Conservation (phyloP, 2,329 filamentous ascomycete species). For the Pyrenochaeta sp. region DNA sequence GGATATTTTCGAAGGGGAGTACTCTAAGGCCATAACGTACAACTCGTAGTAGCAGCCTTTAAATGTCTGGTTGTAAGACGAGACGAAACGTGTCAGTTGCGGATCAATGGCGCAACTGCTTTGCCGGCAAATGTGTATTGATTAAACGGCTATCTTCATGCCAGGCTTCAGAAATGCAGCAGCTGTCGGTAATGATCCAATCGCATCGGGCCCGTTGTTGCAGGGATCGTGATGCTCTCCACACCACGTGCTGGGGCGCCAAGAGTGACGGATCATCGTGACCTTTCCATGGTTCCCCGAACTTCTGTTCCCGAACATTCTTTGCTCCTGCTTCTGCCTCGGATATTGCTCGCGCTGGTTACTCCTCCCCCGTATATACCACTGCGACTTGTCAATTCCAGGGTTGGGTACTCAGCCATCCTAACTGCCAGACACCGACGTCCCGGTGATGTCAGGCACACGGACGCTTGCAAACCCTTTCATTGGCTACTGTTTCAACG, state of each 20-base stretch:
- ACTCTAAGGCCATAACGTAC: slow-evolving; percentile 17
- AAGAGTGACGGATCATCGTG: slow-evolving; percentile 18
- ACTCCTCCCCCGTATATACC: slow-evolving; percentile 1
- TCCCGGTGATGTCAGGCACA: slow-evolving; percentile 41
- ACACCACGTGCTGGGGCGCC: slow-evolving; percentile 21
- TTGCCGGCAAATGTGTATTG: slow-evolving; percentile 33
- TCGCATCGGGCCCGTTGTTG: slow-evolving; percentile 12
- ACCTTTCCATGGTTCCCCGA: slow-evolving; percentile 13
- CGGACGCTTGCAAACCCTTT: slow-evolving; percentile 31
- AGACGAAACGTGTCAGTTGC: slow-evolving; percentile 40
- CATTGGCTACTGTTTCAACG: slow-evolving; percentile 30
- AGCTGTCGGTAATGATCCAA: slow-evolving; percentile 21
- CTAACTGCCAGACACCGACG: slow-evolving; percentile 2
- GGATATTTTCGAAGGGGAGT: slow-evolving; percentile 5
- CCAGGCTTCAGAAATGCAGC: slow-evolving; percentile 7
- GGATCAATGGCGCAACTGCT: slow-evolving; percentile 29
- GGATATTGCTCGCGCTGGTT: background rate
- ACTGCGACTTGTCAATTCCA: background rate
- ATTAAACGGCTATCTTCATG: slow-evolving; percentile 26
- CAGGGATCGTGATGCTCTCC: slow-evolving; percentile 14
- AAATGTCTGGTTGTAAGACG: background rate
- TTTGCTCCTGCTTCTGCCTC: slow-evolving; percentile 1
- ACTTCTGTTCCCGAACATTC: slow-evolving; percentile 9
- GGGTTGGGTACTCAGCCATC: slow-evolving; percentile 5
- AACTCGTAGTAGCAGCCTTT: slow-evolving; percentile 11